Conservation (phyloP, 306 rosid species). For the Cyclanthera cordifolia region DNA sequence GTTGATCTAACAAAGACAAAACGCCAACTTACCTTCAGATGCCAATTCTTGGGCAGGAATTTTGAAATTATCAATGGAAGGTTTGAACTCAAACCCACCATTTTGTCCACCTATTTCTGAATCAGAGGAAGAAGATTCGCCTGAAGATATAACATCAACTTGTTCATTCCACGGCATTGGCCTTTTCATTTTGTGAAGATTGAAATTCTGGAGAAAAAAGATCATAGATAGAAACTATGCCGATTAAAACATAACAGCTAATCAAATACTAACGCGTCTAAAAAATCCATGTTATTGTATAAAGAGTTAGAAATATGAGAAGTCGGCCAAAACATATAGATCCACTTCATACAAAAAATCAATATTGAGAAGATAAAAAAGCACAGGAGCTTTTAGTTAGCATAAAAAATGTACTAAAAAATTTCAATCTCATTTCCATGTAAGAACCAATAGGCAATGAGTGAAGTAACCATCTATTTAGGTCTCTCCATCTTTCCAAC, state of each 20-base stretch:
- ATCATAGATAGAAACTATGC: not conserved
- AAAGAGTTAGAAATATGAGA: no score
- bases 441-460: no score
- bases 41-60: constrained; percentile 14
- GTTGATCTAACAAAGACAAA: not conserved
- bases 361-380: no score
- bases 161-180: constrained; percentile 37
- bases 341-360: no score
- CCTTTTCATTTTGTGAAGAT: constrained; percentile 39
- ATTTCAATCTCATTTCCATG: not conserved
- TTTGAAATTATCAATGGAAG: constrained; percentile 3
- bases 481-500: no score
- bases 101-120: constrained; percentile 16
- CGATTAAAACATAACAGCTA: not conserved
- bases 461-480: no score
- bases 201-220: constrained; percentile 12
- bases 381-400: no score
- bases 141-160: constrained; percentile 35
- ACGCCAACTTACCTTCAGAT: constrained; percentile 35
- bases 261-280: no score
- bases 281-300: no score
- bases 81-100: constrained; percentile 17
- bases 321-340: no score
- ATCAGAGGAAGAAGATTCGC: constrained; percentile 42
- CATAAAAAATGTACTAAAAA: no score